Evolutionary conservation across 352 stramenopile species (phyloP).

Genomic region (Phytophthora hibernalis): DNA sequence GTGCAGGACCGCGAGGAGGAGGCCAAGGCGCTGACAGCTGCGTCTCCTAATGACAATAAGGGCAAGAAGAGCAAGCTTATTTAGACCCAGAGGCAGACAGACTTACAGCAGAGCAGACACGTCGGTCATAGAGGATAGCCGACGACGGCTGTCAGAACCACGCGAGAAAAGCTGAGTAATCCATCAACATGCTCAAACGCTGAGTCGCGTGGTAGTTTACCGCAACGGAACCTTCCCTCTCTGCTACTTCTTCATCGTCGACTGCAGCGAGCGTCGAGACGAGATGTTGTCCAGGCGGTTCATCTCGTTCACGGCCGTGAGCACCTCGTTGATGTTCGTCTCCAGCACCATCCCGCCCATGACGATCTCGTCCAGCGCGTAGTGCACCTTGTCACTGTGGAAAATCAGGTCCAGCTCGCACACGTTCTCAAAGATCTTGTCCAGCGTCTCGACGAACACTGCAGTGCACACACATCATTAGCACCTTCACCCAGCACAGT

Average conservation of each 20-base stretch:
- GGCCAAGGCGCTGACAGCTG: conserved; percentile 40
- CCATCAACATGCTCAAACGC: conserved; percentile 6
- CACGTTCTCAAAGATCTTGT: conserved; percentile 99
- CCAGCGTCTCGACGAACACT: conserved; percentile 96
- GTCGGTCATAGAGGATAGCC: conserved; percentile 27
- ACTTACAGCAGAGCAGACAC: not conserved
- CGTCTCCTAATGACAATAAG: conserved; percentile 45
- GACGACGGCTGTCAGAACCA: conserved; percentile 10
- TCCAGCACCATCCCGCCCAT: conserved; percentile 99
- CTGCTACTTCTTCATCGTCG: conserved; percentile 69
- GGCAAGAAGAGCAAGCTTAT: conserved; percentile 73
- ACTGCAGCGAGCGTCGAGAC: conserved; percentile 78
- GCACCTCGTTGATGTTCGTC: conserved; percentile 98
- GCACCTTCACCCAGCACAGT: not conserved
- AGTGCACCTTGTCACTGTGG: conserved; percentile 97
- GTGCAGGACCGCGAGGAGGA: conserved; percentile 47
- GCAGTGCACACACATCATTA: conserved; percentile 1
- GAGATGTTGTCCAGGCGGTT: conserved; percentile 92
- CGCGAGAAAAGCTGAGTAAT: conserved; percentile 7
- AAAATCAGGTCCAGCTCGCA: conserved; percentile 99
- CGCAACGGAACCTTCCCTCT: not conserved
- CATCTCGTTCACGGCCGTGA: conserved; percentile 98
- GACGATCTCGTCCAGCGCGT: conserved; percentile 99
- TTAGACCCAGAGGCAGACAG: conserved; percentile 41
- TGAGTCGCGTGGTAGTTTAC: conserved; percentile 8